A percentile compares a stretch with the other conserved stretches of the same genome.
Evolutionary conservation across 352 stramenopile species (phyloP).

Genomic region (Phytophthora pluvialis): DNA sequence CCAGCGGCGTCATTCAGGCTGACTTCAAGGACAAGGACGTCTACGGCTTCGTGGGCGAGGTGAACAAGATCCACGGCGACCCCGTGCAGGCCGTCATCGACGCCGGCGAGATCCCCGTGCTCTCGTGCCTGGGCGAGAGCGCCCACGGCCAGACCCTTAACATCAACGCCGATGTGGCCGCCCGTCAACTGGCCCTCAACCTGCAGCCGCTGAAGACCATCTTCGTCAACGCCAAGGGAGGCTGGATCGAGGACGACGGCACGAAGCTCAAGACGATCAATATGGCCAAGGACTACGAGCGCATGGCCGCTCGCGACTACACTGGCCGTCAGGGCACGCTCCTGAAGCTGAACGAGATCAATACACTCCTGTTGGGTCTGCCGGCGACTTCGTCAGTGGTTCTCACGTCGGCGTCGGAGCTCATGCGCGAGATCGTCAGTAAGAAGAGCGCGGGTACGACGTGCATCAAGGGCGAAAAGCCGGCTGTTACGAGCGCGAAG

Average conservation of each 20-base stretch:
- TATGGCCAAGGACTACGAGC: conserved; percentile 82
- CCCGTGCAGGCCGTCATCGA: conserved; percentile 73
- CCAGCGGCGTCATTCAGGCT: conserved; percentile 85
- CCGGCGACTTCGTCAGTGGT: conserved; percentile 83
- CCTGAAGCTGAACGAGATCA: conserved; percentile 93
- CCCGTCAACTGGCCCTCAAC: conserved; percentile 78
- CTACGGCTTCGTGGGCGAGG: conserved; percentile 87
- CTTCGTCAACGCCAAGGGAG: conserved; percentile 90
- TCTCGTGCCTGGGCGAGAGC: conserved; percentile 86
- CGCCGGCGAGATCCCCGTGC: conserved; percentile 79
- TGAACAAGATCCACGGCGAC: conserved; percentile 78
- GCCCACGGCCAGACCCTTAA: conserved; percentile 83
- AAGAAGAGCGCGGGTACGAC: conserved; percentile 88
- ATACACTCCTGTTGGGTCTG: conserved; percentile 78
- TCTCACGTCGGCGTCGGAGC: conserved; percentile 81
- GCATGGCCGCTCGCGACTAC: conserved; percentile 84
- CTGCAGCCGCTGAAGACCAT: conserved; percentile 89
- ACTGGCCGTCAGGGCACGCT: conserved; percentile 89
- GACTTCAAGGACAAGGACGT: conserved; percentile 83
- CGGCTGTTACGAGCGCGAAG: conserved; percentile 23
- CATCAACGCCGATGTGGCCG: conserved; percentile 90
- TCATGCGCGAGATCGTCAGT: conserved; percentile 87
- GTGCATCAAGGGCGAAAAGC: conserved; percentile 67
- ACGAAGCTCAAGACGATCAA: conserved; percentile 85
- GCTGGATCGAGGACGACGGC: conserved; percentile 88